A percentile compares a stretch with the other conserved stretches of the same genome.
Evolutionary conservation across 768 basidiomycete species (phyloP).

Genomic region (Rhodotorula graminis): DNA sequence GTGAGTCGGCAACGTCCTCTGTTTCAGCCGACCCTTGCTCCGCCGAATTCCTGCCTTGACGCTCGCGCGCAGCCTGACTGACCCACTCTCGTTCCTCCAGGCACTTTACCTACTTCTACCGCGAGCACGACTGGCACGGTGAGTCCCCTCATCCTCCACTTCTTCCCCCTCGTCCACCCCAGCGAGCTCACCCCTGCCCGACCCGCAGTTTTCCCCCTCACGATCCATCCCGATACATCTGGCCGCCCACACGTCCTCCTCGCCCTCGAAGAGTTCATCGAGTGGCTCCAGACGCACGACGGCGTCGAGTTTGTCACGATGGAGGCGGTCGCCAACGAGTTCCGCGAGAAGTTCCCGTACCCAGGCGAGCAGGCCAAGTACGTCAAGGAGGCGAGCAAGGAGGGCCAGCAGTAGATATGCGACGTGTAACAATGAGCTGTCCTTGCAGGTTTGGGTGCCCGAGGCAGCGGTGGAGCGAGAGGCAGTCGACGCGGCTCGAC

Average conservation of each 20-base stretch:
- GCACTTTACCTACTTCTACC: conserved; percentile 64
- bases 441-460: too few relatives aligned
- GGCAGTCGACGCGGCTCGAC: too few relatives aligned
- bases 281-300: conserved; percentile 62
- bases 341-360: conserved; percentile 12
- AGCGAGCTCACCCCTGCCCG: not conserved
- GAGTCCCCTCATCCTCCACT: not conserved
- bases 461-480: too few relatives aligned
- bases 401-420: too few relatives aligned
- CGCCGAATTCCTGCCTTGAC: not conserved
- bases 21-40: too few relatives aligned
- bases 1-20: too few relatives aligned
- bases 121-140: conserved; percentile 28
- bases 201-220: conserved; percentile 35
- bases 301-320: conserved; percentile 67
- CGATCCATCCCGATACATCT: conserved; percentile 69
- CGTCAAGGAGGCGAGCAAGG: too few relatives aligned
- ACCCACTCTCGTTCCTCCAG: not conserved
- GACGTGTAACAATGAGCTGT: too few relatives aligned
- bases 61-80: not conserved
- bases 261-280: conserved; percentile 73
- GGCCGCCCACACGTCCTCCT: conserved; percentile 67
- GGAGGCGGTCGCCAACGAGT: conserved; percentile 45
- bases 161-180: not conserved
- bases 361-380: not conserved